phyloP scores from a whole-genome alignment of 2,329 filamentous ascomycete genomes.

The Diplodia corticola region DNA sequence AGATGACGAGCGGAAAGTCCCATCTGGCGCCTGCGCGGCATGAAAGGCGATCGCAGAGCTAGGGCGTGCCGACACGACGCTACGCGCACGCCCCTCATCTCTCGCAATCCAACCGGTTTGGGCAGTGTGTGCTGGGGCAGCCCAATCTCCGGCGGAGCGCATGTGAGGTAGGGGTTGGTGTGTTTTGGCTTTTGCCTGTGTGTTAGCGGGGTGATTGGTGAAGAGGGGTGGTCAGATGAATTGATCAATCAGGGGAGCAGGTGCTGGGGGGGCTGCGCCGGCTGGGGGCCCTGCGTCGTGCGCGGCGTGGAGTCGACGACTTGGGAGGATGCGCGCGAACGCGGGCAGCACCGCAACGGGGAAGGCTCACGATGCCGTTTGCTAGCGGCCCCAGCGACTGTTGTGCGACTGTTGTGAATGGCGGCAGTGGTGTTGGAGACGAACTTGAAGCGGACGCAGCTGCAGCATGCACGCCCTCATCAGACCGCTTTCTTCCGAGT shows the following conservation, averaged over 20 bases:
- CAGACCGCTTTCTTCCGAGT: slow-evolving; percentile 18
- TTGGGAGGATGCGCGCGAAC: slow-evolving; percentile 1
- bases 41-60: neutral
- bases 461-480: slow-evolving; percentile 13
- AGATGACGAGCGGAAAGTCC: neutral
- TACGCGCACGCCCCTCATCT: neutral
- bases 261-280: neutral
- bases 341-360: slow-evolving; percentile 13
- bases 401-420: neutral
- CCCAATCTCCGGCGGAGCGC: neutral
- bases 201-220: slow-evolving; percentile 18
- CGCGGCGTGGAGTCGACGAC: neutral
- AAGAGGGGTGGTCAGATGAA: slow-evolving; percentile 18
- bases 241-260: slow-evolving; percentile 18
- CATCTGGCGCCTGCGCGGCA: neutral
- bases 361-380: slow-evolving; percentile 3
- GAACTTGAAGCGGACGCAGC: neutral
- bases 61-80: neutral
- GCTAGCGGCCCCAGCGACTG: neutral
- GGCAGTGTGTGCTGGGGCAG: neutral
- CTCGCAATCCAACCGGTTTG: slow-evolving; percentile 14
- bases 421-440: neutral
- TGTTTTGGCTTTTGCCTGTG: slow-evolving; percentile 4
- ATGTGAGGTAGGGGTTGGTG: neutral
- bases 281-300: slow-evolving; percentile 16